Percentiles rank a stretch among this genome's conserved stretches.
These are phyloP conservation scores for Trichomonascaceae sp. DNA, from an alignment of 1,139 yeast genomes.

Conservation along the genomic window DNA sequence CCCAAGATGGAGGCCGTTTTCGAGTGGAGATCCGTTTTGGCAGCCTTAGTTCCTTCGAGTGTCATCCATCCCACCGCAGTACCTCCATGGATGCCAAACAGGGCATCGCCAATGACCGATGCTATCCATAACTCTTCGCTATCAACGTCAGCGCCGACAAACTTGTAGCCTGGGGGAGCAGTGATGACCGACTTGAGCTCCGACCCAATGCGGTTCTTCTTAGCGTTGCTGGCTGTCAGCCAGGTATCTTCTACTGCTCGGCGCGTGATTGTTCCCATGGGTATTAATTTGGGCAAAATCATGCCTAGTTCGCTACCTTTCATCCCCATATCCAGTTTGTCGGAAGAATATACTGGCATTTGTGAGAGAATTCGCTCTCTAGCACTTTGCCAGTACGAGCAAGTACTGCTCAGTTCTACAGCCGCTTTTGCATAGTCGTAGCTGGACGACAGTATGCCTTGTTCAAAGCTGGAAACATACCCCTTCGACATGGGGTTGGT, in stretches of 20 bases:
- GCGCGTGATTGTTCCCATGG: constrained; percentile 96
- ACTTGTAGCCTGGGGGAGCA: constrained; percentile 82
- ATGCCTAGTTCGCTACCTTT: constrained; percentile 39
- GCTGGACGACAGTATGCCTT: constrained; percentile 58
- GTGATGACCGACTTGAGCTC: constrained; percentile 76
- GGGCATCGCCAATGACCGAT: constrained; percentile 83
- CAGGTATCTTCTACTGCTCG: constrained; percentile 96
- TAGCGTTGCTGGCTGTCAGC: constrained; percentile 95
- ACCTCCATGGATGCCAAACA: constrained; percentile 82
- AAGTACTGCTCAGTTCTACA: constrained; percentile 56
- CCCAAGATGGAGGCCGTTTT: constrained; percentile 86
- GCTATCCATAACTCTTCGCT: constrained; percentile 99
- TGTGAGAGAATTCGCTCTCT: constrained; percentile 75
- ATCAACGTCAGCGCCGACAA: constrained; percentile 85
- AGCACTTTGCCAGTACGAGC: constrained; percentile 90
- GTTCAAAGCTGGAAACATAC: constrained; percentile 59
- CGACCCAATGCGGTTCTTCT: constrained; percentile 73
- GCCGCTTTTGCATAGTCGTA: constrained; percentile 68
- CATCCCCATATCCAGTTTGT: constrained; percentile 21
- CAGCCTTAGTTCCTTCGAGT: constrained; percentile 81
- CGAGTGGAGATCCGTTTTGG: constrained; percentile 89
- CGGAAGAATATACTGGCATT: constrained; percentile 53
- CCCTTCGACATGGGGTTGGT: constrained; percentile 71
- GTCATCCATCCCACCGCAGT: constrained; percentile 99
- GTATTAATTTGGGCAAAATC: constrained; percentile 67